Conservation (phyloP, 2,329 filamentous ascomycete genomes). For the Nigrospora oryzae region DNA sequence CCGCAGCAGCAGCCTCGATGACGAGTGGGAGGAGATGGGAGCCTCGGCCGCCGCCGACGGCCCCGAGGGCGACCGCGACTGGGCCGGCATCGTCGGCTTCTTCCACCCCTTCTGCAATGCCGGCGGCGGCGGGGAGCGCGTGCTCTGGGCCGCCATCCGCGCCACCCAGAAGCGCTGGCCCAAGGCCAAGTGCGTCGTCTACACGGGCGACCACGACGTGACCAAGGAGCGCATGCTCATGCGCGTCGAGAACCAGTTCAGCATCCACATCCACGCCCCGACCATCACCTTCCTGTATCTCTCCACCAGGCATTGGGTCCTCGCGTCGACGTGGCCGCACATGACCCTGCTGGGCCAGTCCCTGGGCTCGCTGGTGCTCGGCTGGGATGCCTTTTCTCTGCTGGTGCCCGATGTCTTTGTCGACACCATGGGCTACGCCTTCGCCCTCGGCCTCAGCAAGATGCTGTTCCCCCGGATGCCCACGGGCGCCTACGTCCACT, state of each 20-base stretch:
- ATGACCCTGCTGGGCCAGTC: constrained; percentile 95
- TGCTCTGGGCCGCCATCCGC: constrained; percentile 90
- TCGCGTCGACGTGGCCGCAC: constrained; percentile 79
- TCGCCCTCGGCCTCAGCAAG: constrained; percentile 74
- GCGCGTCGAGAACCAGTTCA: constrained; percentile 79
- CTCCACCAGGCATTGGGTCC: constrained; percentile 76
- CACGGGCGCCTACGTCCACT: constrained; percentile 92
- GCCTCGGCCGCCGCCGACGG: constrained; percentile 26
- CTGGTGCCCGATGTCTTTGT: constrained; percentile 90
- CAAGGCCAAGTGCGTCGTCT: constrained; percentile 80
- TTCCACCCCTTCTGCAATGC: constrained; percentile 99
- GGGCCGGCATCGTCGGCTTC: constrained; percentile 85
- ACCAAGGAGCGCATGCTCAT: constrained; percentile 71
- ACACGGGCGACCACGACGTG: constrained; percentile 89
- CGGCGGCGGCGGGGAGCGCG: constrained; percentile 88
- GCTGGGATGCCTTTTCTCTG: constrained; percentile 87
- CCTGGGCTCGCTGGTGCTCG: constrained; percentile 76
- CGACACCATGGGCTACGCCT: constrained; percentile 98
- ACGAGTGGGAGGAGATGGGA: constrained; percentile 65
- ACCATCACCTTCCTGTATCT: constrained; percentile 86
- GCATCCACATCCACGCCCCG: constrained; percentile 78
- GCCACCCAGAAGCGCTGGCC: constrained; percentile 87
- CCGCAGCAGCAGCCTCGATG: constrained; percentile 33
- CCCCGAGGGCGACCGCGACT: constrained; percentile 46
- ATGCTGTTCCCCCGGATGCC: constrained; percentile 73